A percentile compares a stretch with the other conserved stretches of the same genome.
Conservation (phyloP, 2,329 filamentous ascomycete species). For the Pseudodiploospora longispora region DNA sequence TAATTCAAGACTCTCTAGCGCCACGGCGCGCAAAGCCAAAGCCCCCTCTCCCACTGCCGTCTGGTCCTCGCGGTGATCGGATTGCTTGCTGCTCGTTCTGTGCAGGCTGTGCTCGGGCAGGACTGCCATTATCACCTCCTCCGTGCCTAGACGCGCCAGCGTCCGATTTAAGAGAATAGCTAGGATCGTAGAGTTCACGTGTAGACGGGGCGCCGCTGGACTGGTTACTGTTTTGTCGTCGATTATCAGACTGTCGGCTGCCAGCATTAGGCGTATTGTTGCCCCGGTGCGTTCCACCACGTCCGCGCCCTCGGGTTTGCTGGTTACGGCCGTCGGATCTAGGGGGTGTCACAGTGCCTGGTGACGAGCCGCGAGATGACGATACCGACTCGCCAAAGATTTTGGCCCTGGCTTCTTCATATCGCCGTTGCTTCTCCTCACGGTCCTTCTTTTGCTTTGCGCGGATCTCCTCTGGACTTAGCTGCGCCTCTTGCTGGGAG, state of each 20-base stretch:
- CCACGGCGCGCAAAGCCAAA: slow-evolving; percentile 68
- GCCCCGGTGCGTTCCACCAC: slow-evolving; percentile 26
- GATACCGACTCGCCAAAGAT: slow-evolving; percentile 63
- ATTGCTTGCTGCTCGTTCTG: slow-evolving; percentile 62
- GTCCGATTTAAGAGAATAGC: slow-evolving; percentile 57
- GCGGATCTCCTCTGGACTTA: slow-evolving; percentile 68
- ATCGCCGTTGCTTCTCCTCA: slow-evolving; percentile 84
- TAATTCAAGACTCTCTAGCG: slow-evolving; percentile 28
- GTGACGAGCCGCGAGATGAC: slow-evolving; percentile 52
- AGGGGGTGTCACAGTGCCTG: slow-evolving; percentile 53
- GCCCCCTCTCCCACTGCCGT: slow-evolving; percentile 66
- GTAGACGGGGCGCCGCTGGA: slow-evolving; percentile 16
- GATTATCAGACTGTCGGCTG: slow-evolving; percentile 20
- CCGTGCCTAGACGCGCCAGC: slow-evolving; percentile 21
- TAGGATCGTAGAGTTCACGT: slow-evolving; percentile 71
- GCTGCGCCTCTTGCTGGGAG: slow-evolving; percentile 53
- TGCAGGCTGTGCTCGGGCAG: slow-evolving; percentile 32
- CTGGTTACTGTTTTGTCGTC: slow-evolving; percentile 18
- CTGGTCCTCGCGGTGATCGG: slow-evolving; percentile 69
- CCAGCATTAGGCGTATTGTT: slow-evolving; percentile 15
- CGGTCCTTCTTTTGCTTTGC: slow-evolving; percentile 69
- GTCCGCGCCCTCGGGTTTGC: slow-evolving; percentile 39
- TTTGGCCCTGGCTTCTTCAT: slow-evolving; percentile 80
- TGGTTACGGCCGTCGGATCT: slow-evolving; percentile 28
- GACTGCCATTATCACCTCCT: slow-evolving; percentile 7